Evolutionary conservation across 2,329 filamentous ascomycete genomes (phyloP).

Genomic region (Aspergillus tamarii): DNA sequence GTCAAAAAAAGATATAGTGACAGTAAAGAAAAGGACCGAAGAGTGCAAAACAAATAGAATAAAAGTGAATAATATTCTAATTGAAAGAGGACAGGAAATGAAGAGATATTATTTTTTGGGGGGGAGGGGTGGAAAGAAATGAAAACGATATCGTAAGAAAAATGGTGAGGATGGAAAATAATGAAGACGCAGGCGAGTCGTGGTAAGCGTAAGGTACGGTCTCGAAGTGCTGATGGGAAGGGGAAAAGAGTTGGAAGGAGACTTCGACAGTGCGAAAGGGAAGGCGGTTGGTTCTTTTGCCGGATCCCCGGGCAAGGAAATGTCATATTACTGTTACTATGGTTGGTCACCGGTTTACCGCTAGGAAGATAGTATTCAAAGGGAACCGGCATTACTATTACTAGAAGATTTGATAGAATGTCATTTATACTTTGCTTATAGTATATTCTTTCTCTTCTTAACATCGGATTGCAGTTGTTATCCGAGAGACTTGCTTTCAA

Average conservation of each 20-base stretch:
- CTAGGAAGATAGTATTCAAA: not conserved
- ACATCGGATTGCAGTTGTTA: not conserved
- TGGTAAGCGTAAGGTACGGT: slow-evolving; percentile 6
- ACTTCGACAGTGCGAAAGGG: slow-evolving; percentile 17
- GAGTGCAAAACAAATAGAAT: slow-evolving; percentile 18
- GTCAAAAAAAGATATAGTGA: slow-evolving; percentile 18
- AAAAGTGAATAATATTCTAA: slow-evolving; percentile 16
- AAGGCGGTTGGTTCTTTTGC: slow-evolving; percentile 10
- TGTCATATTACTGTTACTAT: slow-evolving; percentile 15
- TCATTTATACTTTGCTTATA: not conserved
- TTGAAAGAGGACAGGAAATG: slow-evolving; percentile 18
- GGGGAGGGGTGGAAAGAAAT: slow-evolving; percentile 11
- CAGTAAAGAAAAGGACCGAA: slow-evolving; percentile 19
- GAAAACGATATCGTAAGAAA: slow-evolving; percentile 21
- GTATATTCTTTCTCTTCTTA: not conserved
- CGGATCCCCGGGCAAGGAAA: slow-evolving; percentile 11
- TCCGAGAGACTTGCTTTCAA: not conserved
- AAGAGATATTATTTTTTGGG: slow-evolving; percentile 17
- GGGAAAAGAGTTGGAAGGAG: slow-evolving; percentile 20
- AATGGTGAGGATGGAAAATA: slow-evolving; percentile 20
- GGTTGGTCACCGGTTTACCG: slow-evolving; percentile 10
- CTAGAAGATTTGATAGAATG: not conserved
- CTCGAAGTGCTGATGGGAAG: slow-evolving; percentile 15
- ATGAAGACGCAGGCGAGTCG: slow-evolving; percentile 21
- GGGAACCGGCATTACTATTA: not conserved